Percentiles rank a stretch among this genome's conserved stretches.
These are phyloP conservation scores for Xylaria sp. DNA, from an alignment of 2,329 filamentous ascomycete genomes.

Conservation along the genomic window DNA sequence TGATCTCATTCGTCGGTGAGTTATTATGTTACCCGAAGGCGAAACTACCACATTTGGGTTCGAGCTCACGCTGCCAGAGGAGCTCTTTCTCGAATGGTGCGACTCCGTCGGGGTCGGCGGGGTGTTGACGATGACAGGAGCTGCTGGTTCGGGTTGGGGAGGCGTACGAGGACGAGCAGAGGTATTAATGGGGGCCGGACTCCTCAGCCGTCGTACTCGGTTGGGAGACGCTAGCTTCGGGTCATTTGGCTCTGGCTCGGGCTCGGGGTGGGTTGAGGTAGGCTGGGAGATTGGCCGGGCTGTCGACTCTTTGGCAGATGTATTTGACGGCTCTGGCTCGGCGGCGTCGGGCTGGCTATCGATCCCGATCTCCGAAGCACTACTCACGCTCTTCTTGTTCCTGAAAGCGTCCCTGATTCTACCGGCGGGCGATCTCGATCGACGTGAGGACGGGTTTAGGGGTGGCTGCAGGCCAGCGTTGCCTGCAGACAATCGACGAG, in stretches of 20 bases:
- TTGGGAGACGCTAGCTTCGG: constrained; percentile 23
- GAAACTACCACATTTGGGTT: constrained; percentile 60
- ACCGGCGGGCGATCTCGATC: constrained; percentile 70
- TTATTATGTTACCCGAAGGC: constrained; percentile 71
- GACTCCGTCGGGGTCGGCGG: constrained; percentile 65
- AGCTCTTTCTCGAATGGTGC: constrained; percentile 23
- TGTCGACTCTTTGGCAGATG: constrained; percentile 15
- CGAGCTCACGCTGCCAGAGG: constrained; percentile 31
- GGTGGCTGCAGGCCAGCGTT: constrained; percentile 47
- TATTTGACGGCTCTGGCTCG: constrained; percentile 24
- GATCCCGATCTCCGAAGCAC: constrained; percentile 45
- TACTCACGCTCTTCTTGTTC: constrained; percentile 53
- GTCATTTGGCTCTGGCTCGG: constrained; percentile 29
- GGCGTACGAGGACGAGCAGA: constrained; percentile 49
- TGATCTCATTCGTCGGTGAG: constrained; percentile 62
- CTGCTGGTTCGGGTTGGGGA: constrained; percentile 46
- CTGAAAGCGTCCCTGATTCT: constrained; percentile 74
- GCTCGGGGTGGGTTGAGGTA: constrained; percentile 24
- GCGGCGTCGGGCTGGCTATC: constrained; percentile 37
- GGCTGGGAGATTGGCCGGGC: constrained; percentile 21
- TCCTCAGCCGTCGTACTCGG: constrained; percentile 26
- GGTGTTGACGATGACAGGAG: constrained; percentile 65
- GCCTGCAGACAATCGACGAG: constrained; percentile 35
- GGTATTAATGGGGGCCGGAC: constrained; percentile 28
- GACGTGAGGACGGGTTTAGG: constrained; percentile 49